Evolutionary conservation across 805 yeast species (phyloP).

Genomic region (Kodamaea hsintzibuensis): DNA sequence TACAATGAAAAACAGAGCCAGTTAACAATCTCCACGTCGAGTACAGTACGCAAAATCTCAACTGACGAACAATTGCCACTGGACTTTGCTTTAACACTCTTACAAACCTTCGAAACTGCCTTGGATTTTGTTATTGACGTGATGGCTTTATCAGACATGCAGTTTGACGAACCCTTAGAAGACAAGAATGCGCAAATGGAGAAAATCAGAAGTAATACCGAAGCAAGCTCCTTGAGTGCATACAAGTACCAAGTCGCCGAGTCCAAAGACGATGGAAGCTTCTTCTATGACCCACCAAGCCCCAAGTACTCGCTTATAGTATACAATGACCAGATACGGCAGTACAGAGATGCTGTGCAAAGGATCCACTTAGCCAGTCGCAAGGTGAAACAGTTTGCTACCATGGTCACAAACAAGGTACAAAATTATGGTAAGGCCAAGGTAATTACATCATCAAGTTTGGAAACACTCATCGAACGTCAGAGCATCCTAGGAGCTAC

Average conservation of each 20-base stretch:
- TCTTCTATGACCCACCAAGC: slow-evolving; percentile 34
- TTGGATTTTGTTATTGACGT: slow-evolving; percentile 67
- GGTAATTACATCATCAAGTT: slow-evolving; percentile 57
- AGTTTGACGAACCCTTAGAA: slow-evolving; percentile 29
- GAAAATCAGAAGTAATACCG: slow-evolving; percentile 19
- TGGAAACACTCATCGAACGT: slow-evolving; percentile 50
- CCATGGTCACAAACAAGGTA: slow-evolving; percentile 67
- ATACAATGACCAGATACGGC: slow-evolving; percentile 80
- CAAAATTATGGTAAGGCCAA: slow-evolving; percentile 68
- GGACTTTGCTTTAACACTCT: slow-evolving; percentile 40
- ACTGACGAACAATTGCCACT: slow-evolving; percentile 36
- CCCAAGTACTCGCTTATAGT: slow-evolving; percentile 56
- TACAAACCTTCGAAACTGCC: slow-evolving; percentile 44
- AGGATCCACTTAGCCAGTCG: slow-evolving; percentile 64
- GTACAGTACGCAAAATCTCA: background rate
- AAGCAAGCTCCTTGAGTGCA: background rate
- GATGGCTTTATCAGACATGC: slow-evolving; percentile 49
- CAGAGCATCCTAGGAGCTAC: slow-evolving; percentile 60
- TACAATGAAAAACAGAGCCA: background rate
- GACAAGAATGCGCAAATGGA: slow-evolving; percentile 24
- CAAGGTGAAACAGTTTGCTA: slow-evolving; percentile 63
- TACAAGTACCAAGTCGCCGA: slow-evolving; percentile 24
- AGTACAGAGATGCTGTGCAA: slow-evolving; percentile 70
- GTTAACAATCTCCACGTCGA: background rate
- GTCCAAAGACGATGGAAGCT: slow-evolving; percentile 26